Evolutionary conservation across 163 green algal genomes (phyloP), one percentile per base, ranked within the genome.

Genomic region (Trebouxiophyceae sp.): DNA sequence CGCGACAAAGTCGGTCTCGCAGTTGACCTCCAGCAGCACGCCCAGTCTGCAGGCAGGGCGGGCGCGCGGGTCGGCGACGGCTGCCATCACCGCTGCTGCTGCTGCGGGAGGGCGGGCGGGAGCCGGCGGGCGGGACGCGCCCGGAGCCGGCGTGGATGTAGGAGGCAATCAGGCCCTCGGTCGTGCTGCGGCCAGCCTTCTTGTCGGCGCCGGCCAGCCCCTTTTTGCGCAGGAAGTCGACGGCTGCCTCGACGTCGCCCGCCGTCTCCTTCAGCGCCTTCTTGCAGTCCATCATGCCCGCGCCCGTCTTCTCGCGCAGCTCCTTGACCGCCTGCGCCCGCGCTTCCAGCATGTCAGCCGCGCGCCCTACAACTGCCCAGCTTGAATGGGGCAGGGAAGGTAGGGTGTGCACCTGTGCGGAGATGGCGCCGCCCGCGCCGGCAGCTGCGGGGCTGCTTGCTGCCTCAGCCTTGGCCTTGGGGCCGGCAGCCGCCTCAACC

Each of bases 281-380:
- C 86, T 99, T 99, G 90, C 92, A 98, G 75, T 96, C 92, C 92
- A 98, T 98, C 91, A 99, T 98, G 79, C 93, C 93, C 1, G 91
- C 91, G 31, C 92, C 92, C 4, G 81, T 93, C 76, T 85, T 78
- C 30, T 95, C 80, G 50, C 86, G 82, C 63, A 95, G 82, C 59
- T 77, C 54, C 74, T 91, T 90, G 29, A 93, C 86, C 7, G 71
- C 32, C 22, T 71, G 79, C 74, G 5, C 69, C 78, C 5, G 59
- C 7, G 12, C 54, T 28, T 7, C 19, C n/a, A 46, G n/a, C 56
- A n/a, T n/a, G 7, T 59, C 6, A 19, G 54, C 54, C 12, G 12
- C 23, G 12, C 54, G 6, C 54, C 16, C 23, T 59, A 20, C 54
- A 59, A 59, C 12, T 29, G 24, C 24, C 23, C 24, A 7, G 6